Evolutionary conservation across 306 rosid genomes (phyloP).

Genomic region (Dalbergia cochinchinensis): DNA sequence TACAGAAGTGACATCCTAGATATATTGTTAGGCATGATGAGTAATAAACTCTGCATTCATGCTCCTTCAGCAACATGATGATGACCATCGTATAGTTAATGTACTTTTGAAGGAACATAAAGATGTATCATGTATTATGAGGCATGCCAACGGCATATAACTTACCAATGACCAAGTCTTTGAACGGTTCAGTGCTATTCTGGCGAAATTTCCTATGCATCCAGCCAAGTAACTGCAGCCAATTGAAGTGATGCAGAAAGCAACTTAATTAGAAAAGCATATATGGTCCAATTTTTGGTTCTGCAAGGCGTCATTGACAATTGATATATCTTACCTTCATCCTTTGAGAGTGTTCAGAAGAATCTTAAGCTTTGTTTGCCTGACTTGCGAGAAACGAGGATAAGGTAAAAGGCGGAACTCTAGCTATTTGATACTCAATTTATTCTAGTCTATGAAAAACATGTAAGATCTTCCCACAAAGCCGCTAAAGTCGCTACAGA

Average conservation of each 20-base stretch:
- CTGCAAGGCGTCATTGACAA: conserved; percentile 24
- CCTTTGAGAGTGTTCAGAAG: conserved; percentile 49
- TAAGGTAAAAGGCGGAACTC: conserved; percentile 34
- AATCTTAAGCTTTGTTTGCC: conserved; percentile 53
- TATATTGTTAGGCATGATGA: neutral
- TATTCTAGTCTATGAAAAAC: conserved; percentile 53
- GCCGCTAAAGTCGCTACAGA: neutral
- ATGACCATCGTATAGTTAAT: neutral
- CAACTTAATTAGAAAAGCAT: conserved; percentile 30
- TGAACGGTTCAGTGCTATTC: conserved; percentile 74
- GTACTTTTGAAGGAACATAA: conserved; percentile 25
- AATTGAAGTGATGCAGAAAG: conserved; percentile 39
- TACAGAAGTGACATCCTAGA: neutral
- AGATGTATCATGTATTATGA: neutral
- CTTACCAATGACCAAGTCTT: conserved; percentile 83
- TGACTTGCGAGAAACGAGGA: conserved; percentile 42
- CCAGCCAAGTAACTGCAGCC: conserved; percentile 87
- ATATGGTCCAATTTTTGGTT: neutral
- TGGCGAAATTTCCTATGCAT: conserved; percentile 97
- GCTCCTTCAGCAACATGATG: neutral
- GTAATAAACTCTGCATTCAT: conserved; percentile 3
- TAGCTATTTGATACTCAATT: conserved; percentile 38
- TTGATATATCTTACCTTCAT: conserved; percentile 72
- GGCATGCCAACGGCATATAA: conserved; percentile 3
- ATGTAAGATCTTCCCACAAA: conserved; percentile 36